Percentiles rank a stretch among this genome's conserved stretches.
These are phyloP conservation scores for Saposhnikovia divaricata DNA, from an alignment of 129 eudicot genomes.

Conservation along the genomic window DNA sequence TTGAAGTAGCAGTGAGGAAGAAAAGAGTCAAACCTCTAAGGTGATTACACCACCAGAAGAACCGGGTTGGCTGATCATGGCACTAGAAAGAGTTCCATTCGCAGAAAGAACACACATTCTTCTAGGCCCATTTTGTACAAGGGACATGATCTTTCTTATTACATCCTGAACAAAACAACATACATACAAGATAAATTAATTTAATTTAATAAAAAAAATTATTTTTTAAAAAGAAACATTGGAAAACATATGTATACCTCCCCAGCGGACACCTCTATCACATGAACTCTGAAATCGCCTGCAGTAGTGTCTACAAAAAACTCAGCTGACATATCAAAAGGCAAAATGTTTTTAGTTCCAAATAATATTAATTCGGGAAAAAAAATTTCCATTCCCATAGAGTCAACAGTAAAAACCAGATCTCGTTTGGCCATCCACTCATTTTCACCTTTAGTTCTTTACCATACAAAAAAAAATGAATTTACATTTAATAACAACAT, in stretches of 20 bases:
- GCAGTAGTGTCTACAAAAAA: conserved; percentile 39
- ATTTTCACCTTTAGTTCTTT: no score
- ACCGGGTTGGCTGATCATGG: conserved; percentile 74
- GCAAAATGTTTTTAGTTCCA: background rate
- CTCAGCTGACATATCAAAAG: conserved; percentile 34
- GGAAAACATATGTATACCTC: conserved; percentile 28
- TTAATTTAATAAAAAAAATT: background rate
- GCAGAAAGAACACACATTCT: conserved; percentile 68
- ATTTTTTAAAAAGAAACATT: background rate
- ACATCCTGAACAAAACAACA: conserved; percentile 47
- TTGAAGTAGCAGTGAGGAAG: background rate
- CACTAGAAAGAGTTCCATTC: conserved; percentile 73
- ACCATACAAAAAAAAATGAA: no score
- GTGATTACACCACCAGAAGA: conserved; percentile 73
- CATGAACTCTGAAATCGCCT: conserved; percentile 43
- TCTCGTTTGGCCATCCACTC: background rate
- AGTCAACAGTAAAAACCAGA: background rate
- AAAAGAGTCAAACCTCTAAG: conserved; percentile 44
- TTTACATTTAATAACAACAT: no score
- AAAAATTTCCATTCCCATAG: background rate
- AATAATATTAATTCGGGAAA: background rate
- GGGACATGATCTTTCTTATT: conserved; percentile 49
- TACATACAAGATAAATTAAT: background rate
- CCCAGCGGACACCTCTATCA: conserved; percentile 39
- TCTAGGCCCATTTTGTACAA: conserved; percentile 51